phyloP scores from a whole-genome alignment of 2,329 filamentous ascomycete species.

The Hymenoscyphus fraxineus region DNA sequence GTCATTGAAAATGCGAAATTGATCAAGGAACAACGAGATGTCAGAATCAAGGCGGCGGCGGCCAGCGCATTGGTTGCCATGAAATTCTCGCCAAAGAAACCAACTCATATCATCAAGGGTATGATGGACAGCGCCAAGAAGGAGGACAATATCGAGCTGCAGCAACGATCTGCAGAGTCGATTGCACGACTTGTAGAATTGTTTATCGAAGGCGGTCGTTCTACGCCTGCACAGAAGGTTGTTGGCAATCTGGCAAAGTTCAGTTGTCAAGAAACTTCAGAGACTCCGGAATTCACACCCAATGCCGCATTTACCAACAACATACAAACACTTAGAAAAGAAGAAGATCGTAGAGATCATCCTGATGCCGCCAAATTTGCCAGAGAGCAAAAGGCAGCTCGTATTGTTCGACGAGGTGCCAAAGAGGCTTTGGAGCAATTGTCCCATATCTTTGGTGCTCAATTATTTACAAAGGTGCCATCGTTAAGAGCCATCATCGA shows the following conservation, averaged over 20 bases:
- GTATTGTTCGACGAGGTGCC: slow-evolving; percentile 86
- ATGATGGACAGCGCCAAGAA: slow-evolving; percentile 98
- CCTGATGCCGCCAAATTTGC: slow-evolving; percentile 88
- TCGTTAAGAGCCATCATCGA: slow-evolving; percentile 80
- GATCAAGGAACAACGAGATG: slow-evolving; percentile 77
- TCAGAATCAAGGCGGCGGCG: slow-evolving; percentile 80
- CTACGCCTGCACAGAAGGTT: slow-evolving; percentile 89
- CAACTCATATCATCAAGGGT: slow-evolving; percentile 85
- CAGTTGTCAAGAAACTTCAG: slow-evolving; percentile 94
- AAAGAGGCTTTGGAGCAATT: slow-evolving; percentile 92
- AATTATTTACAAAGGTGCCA: slow-evolving; percentile 78
- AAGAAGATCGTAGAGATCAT: slow-evolving; percentile 92
- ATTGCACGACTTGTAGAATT: slow-evolving; percentile 82
- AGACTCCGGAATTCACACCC: slow-evolving; percentile 89
- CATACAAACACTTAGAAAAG: slow-evolving; percentile 91
- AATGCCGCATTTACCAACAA: slow-evolving; percentile 74
- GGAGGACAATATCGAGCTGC: slow-evolving; percentile 86
- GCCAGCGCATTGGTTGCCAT: slow-evolving; percentile 88
- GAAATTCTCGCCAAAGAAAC: slow-evolving; percentile 85
- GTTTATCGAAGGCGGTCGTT: slow-evolving; percentile 75
- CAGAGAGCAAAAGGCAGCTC: slow-evolving; percentile 79
- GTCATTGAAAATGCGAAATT: slow-evolving; percentile 77
- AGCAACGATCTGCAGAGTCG: slow-evolving; percentile 79
- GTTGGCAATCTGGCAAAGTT: slow-evolving; percentile 96
- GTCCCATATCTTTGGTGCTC: slow-evolving; percentile 70